Base-by-base conservation (phyloP, 2,329 filamentous ascomycete genomes). In the Fusarium nurragi region DNA sequence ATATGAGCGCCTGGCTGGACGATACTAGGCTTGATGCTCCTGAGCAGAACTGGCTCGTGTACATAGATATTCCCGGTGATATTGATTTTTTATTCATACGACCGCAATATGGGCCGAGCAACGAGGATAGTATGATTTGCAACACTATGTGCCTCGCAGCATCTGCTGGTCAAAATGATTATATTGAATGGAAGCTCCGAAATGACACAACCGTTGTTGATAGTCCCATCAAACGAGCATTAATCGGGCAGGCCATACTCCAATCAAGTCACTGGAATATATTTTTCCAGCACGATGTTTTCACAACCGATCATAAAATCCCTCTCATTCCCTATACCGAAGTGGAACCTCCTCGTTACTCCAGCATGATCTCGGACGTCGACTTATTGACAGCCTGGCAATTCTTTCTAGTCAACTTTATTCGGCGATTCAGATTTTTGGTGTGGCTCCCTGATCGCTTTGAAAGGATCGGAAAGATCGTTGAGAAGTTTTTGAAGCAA, bases 141-240 rank as follows among this genome's bases (percentile, higher is more conserved):
- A 47, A 16, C 34, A 30, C 12, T 13, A 25, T 41, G 7, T 12
- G 16, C 4, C 5, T 50, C 10, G 36, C 47, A 6, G 37, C 16
- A 2, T 0, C 0, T 8, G 5, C 12, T 22, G 19, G 6, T 2
- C 16, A 3, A 3, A 14, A 4, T 0, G 47, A 41, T 16, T 50
- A 40, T 12, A 1, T 49, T 2, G 11, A 41, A 4, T 41, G 46
- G 36, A 40, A 32, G n/a, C 19, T 49, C 1, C 2, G 6, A 13
- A 40, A 49, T 14, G 36, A 49, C 13, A 0, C 16, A 16, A 32
- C 0, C 3, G 12, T 21, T 4, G 0, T 16, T 2, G 4, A 6
- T 10, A 41, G 3, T n/a, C 10, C 36, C 3, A 1, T 6, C 1
- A 23, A 19, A 1, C 28, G 37, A 19, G 2, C 36, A 6, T 10